These are phyloP conservation scores for Tricholoma matsutake DNA, from an alignment of 768 basidiomycete species.

Conservation along the genomic window DNA sequence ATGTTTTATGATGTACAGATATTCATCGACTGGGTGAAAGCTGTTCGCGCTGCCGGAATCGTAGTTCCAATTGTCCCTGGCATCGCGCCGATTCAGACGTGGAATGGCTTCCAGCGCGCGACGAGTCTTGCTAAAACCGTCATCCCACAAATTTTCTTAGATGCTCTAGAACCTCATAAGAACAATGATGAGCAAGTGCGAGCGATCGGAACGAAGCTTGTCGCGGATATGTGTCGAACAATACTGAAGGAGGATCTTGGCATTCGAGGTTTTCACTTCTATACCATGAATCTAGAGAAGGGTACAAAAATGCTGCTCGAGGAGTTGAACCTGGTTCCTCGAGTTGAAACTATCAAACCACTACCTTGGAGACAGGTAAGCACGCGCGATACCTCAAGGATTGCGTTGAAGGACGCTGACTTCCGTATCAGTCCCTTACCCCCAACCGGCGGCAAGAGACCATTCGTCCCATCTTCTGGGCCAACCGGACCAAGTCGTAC, in stretches of 20 bases:
- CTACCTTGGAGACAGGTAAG: constrained; percentile 94
- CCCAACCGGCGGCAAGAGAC: constrained; percentile 87
- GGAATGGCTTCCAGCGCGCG: constrained; percentile 89
- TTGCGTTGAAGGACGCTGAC: constrained; percentile 10
- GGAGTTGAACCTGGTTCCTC: constrained; percentile 84
- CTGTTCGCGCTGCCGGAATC: constrained; percentile 81
- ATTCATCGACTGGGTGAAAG: constrained; percentile 89
- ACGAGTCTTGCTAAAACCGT: constrained; percentile 74
- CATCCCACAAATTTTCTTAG: constrained; percentile 74
- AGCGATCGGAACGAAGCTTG: constrained; percentile 89
- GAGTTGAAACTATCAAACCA: constrained; percentile 89
- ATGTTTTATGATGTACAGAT: constrained; percentile 96
- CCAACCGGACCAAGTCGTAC: constrained; percentile 93
- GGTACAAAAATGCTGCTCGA: constrained; percentile 94
- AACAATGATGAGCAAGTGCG: constrained; percentile 92
- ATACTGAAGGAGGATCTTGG: constrained; percentile 80
- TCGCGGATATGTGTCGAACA: constrained; percentile 89
- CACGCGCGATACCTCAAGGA: not conserved
- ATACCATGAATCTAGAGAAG: constrained; percentile 96
- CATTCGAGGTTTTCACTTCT: constrained; percentile 90
- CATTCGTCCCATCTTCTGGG: constrained; percentile 99
- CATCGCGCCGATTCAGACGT: constrained; percentile 94
- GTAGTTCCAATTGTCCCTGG: constrained; percentile 89
- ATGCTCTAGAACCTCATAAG: constrained; percentile 81
- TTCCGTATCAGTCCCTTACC: constrained; percentile 69